A percentile compares a stretch with the other conserved stretches of the same genome.
phyloP scores from a whole-genome alignment of 495 filamentous ascomycete species.

The Hyaloscypha finlandica region DNA sequence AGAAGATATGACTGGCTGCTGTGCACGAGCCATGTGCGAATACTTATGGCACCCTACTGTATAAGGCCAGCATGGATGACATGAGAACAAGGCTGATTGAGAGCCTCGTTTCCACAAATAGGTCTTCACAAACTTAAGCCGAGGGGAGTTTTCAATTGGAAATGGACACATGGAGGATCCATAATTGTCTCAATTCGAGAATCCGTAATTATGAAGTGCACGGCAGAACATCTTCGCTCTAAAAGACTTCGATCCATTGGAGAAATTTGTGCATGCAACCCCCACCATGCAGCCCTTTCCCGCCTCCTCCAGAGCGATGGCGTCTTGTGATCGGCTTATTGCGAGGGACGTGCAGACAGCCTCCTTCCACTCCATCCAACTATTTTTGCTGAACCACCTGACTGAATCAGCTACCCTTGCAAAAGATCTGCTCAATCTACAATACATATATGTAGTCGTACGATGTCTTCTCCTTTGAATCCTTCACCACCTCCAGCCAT shows the following conservation, averaged over 20 bases:
- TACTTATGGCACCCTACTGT: too few species aligned
- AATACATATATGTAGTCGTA: background rate
- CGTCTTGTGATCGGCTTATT: slow-evolving; percentile 30
- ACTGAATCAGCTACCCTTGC: background rate
- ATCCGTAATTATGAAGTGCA: background rate
- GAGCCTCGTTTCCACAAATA: too few species aligned
- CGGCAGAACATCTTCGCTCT: background rate
- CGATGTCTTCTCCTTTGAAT: background rate
- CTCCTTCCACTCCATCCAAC: background rate
- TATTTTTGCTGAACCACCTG: background rate
- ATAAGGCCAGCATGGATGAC: background rate
- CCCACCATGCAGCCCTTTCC: background rate
- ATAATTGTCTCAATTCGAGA: too few species aligned
- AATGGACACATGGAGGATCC: too few species aligned
- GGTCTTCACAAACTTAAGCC: background rate
- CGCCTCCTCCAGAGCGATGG: slow-evolving; percentile 12
- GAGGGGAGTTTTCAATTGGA: background rate
- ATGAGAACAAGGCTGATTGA: background rate
- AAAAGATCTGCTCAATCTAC: background rate
- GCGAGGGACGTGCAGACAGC: slow-evolving; percentile 8
- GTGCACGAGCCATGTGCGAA: too few species aligned
- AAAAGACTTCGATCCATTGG: background rate
- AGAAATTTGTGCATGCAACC: background rate
- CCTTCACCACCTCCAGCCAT: background rate
- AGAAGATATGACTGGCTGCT: too few species aligned